These are phyloP conservation scores for Circinella minor DNA, from an alignment of 371 early-diverging fungal genomes.

Conservation along the genomic window DNA sequence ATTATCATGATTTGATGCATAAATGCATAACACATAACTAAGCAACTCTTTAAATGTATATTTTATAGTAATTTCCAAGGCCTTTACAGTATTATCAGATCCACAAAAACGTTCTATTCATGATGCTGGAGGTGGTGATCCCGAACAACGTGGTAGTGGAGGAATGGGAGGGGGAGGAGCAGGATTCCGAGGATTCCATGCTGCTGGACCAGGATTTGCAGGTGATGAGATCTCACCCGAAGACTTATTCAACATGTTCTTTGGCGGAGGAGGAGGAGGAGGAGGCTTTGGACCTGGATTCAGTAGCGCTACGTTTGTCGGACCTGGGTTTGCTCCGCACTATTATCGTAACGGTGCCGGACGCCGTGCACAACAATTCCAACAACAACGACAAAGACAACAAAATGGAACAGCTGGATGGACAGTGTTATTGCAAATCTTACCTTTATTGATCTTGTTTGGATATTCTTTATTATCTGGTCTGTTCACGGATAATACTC, in stretches of 20 bases:
- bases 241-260: conserved; percentile 96
- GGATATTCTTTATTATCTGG: conserved; percentile 48
- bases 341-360: conserved; percentile 25
- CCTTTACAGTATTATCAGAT: conserved; percentile 89
- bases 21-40: not conserved
- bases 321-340: conserved; percentile 40
- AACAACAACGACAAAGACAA: conserved; percentile 24
- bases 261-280: conserved; percentile 64
- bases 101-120: conserved; percentile 83
- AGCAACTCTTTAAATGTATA: no score
- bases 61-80: conserved; percentile 80
- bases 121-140: conserved; percentile 86
- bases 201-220: not conserved
- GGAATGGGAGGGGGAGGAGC: not conserved
- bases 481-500: conserved; percentile 42
- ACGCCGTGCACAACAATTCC: conserved; percentile 15
- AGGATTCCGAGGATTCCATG: conserved; percentile 8
- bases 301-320: conserved; percentile 57
- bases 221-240: conserved; percentile 91
- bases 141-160: conserved; percentile 41
- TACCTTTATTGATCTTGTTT: conserved; percentile 46
- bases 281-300: conserved; percentile 39
- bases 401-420: conserved; percentile 26
- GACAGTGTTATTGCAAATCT: conserved; percentile 45
- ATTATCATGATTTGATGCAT: not conserved